Percentiles rank a stretch among this genome's conserved stretches.
phyloP scores from a whole-genome alignment of 208 protist species.

The Crithidia bombi region DNA sequence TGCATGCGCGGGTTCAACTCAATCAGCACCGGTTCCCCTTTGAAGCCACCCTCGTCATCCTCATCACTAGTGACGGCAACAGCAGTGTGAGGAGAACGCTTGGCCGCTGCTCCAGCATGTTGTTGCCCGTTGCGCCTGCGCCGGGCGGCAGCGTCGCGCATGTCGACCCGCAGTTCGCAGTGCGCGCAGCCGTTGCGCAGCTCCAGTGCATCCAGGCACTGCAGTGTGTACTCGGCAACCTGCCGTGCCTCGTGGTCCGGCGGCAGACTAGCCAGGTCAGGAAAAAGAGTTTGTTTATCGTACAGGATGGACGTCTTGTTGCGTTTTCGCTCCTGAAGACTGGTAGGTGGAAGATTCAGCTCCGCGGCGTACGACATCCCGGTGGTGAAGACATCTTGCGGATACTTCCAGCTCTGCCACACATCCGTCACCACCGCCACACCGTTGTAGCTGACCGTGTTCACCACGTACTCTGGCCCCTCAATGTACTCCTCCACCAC shows the following conservation, averaged over 20 bases:
- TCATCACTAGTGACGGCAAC: not conserved
- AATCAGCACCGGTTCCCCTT: conserved; percentile 77
- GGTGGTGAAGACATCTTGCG: conserved; percentile 43
- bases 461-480: conserved; percentile 86
- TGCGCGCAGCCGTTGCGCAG: conserved; percentile 81
- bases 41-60: not conserved
- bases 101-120: not conserved
- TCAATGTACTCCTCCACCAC: conserved; percentile 90
- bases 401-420: conserved; percentile 87
- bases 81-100: not conserved
- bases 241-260: conserved; percentile 47
- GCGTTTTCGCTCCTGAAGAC: conserved; percentile 9
- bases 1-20: conserved; percentile 89
- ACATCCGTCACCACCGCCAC: conserved; percentile 85
- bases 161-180: conserved; percentile 86
- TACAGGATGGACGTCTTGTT: conserved; percentile 70
- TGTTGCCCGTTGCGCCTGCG: not conserved
- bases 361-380: conserved; percentile 46
- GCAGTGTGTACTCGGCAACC: conserved; percentile 75
- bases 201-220: conserved; percentile 73
- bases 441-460: conserved; percentile 77
- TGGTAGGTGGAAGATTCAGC: conserved; percentile 12
- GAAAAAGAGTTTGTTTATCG: conserved; percentile 75
- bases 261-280: conserved; percentile 48
- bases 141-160: conserved; percentile 33